Evolutionary conservation across 768 basidiomycete species (phyloP).

Genomic region (Mycena galericulata): DNA sequence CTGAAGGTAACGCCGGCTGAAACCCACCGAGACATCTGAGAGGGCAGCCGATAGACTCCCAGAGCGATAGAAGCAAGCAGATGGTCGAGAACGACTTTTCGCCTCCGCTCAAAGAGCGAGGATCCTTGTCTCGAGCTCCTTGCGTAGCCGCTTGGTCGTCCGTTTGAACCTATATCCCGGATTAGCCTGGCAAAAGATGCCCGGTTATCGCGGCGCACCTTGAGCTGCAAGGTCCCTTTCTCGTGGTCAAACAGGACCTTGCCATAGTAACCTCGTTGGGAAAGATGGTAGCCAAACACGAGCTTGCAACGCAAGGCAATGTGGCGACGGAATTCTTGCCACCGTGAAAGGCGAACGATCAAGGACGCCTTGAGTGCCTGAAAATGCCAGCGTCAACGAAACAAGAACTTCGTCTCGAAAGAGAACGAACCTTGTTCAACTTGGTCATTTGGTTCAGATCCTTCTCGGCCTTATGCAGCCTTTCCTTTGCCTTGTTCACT

Average conservation of each 20-base stretch:
- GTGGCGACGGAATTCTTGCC: conserved; percentile 90
- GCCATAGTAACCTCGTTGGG: conserved; percentile 89
- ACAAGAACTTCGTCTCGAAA: not conserved
- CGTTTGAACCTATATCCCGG: conserved; percentile 72
- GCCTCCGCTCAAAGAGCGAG: conserved; percentile 89
- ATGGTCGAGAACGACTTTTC: conserved; percentile 99
- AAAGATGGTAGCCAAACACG: conserved; percentile 85
- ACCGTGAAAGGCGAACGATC: conserved; percentile 71
- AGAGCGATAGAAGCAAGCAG: conserved; percentile 91
- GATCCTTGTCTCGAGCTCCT: conserved; percentile 79
- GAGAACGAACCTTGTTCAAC: conserved; percentile 71
- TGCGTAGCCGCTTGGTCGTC: conserved; percentile 81
- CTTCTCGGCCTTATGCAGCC: conserved; percentile 67
- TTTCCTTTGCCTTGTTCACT: conserved; percentile 72
- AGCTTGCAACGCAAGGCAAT: conserved; percentile 90
- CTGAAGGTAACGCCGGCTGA: not conserved
- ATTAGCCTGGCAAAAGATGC: conserved; percentile 13
- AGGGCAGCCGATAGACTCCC: conserved; percentile 96
- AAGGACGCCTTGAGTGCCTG: conserved; percentile 80
- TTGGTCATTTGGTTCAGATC: conserved; percentile 73
- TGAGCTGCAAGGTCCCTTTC: conserved; percentile 70
- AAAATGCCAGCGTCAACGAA: not conserved
- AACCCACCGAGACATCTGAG: conserved; percentile 86
- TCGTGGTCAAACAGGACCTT: conserved; percentile 90
- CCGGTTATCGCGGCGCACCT: conserved; percentile 49